phyloP scores from a whole-genome alignment of 352 stramenopile genomes.

The Pythium oligandrum region DNA sequence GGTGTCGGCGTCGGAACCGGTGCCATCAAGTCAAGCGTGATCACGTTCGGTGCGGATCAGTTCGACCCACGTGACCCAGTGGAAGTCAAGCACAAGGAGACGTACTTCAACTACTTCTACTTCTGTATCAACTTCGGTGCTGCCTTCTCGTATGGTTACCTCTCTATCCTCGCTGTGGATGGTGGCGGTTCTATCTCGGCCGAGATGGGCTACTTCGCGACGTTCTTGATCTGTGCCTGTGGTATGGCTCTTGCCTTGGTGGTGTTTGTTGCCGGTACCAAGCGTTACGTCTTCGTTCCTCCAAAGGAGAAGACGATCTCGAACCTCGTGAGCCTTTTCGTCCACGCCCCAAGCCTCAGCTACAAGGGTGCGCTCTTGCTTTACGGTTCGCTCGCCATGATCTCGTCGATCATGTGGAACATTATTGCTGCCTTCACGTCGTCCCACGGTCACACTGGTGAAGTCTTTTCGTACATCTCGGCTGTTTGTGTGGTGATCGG shows the following conservation, averaged over 20 bases:
- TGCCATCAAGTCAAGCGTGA: conserved; percentile 24
- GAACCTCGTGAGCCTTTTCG: conserved; percentile 34
- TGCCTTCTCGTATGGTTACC: conserved; percentile 67
- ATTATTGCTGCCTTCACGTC: conserved; percentile 44
- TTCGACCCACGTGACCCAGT: conserved; percentile 38
- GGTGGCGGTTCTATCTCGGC: conserved; percentile 51
- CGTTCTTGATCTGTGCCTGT: conserved; percentile 48
- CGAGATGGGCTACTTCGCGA: conserved; percentile 77
- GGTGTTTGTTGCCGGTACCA: conserved; percentile 34
- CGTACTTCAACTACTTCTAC: conserved; percentile 84
- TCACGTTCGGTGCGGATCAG: conserved; percentile 38
- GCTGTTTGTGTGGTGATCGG: conserved; percentile 24
- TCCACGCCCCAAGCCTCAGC: conserved; percentile 21
- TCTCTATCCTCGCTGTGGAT: conserved; percentile 73
- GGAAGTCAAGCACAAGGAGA: conserved; percentile 42
- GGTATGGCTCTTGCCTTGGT: conserved; percentile 36
- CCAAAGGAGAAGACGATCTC: conserved; percentile 36
- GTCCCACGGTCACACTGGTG: conserved; percentile 28
- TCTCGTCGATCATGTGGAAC: conserved; percentile 45
- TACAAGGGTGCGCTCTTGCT: conserved; percentile 30
- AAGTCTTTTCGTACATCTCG: conserved; percentile 49
- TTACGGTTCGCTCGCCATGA: conserved; percentile 30
- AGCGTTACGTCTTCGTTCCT: conserved; percentile 46
- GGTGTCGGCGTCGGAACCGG: conserved; percentile 33
- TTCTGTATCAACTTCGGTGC: conserved; percentile 71